Conservation (phyloP, 2,329 filamentous ascomycete species). For the Microthyrium microscopicum region DNA sequence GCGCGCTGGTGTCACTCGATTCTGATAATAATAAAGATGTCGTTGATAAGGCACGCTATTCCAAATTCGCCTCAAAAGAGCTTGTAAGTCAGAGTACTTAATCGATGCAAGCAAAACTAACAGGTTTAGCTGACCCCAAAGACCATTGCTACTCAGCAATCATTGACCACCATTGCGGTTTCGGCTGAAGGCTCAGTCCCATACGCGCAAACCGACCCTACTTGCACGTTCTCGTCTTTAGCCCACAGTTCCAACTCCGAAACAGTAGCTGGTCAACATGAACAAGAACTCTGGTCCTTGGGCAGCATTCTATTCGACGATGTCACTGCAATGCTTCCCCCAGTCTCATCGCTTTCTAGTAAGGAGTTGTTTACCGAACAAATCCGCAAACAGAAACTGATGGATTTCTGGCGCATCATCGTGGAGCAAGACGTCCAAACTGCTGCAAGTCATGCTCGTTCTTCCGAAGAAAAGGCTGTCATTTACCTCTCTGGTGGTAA, state of each 20-base stretch:
- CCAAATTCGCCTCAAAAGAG: no score
- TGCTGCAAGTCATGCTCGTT: slow-evolving; percentile 39
- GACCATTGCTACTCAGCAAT: no score
- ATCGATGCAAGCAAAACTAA: no score
- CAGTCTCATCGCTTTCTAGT: slow-evolving; percentile 17
- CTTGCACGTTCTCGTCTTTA: slow-evolving; percentile 26
- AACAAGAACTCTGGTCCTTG: slow-evolving; percentile 69
- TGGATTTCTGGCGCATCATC: slow-evolving; percentile 42
- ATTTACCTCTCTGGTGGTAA: slow-evolving; percentile 63
- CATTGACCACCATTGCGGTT: no score
- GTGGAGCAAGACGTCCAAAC: slow-evolving; percentile 23
- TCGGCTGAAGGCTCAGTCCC: no score
- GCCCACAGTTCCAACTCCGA: slow-evolving; percentile 24
- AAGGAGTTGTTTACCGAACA: slow-evolving; percentile 22
- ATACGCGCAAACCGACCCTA: slow-evolving; percentile 17
- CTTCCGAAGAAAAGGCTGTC: slow-evolving; percentile 69
- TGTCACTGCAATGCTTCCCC: slow-evolving; percentile 19
- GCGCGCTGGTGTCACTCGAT: no score
- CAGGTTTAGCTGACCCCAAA: no score
- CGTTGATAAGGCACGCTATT: no score
- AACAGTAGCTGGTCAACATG: slow-evolving; percentile 32
- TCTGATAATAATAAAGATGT: no score
- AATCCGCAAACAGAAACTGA: slow-evolving; percentile 43
- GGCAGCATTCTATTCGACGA: slow-evolving; percentile 76
- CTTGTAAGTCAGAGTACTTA: no score